phyloP scores from a whole-genome alignment of 805 yeast species.

The Phaffomyces antillensis region DNA sequence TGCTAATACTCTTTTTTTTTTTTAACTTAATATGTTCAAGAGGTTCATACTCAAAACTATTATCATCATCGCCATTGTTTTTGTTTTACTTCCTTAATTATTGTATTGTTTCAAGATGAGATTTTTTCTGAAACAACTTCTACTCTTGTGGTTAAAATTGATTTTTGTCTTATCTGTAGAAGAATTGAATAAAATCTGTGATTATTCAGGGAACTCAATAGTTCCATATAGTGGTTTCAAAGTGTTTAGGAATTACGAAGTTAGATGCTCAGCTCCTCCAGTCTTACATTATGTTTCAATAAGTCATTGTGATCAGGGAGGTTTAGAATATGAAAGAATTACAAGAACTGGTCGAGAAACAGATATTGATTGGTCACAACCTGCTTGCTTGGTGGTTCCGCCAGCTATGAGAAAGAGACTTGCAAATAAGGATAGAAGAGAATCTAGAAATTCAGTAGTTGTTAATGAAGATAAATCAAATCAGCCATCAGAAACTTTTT shows the following conservation, averaged over 20 bases:
- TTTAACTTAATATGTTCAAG: too few species aligned
- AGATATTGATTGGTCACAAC: constrained; percentile 43
- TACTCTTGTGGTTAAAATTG: background rate
- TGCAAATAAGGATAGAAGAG: constrained; percentile 1
- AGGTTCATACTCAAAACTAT: background rate
- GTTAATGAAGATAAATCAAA: background rate
- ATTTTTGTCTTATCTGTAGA: background rate
- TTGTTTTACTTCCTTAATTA: constrained; percentile 3
- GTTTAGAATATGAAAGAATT: constrained; percentile 35
- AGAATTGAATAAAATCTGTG: constrained; percentile 27
- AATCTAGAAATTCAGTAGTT: background rate
- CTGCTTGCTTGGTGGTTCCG: constrained; percentile 38
- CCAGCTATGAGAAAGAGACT: constrained; percentile 6
- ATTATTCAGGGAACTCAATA: constrained; percentile 20
- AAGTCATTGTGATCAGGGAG: constrained; percentile 47
- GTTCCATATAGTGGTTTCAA: constrained; percentile 50
- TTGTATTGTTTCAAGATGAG: background rate
- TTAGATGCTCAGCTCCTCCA: constrained; percentile 31
- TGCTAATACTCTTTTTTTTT: too few species aligned
- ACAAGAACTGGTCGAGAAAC: constrained; percentile 27
- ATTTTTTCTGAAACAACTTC: background rate
- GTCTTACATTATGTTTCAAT: constrained; percentile 38
- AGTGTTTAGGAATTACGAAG: constrained; percentile 40
- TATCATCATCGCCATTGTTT: constrained; percentile 1
- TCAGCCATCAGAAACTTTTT: background rate